Conservation (phyloP, 305 asterid genomes). For the Nicotiana rustica region DNA sequence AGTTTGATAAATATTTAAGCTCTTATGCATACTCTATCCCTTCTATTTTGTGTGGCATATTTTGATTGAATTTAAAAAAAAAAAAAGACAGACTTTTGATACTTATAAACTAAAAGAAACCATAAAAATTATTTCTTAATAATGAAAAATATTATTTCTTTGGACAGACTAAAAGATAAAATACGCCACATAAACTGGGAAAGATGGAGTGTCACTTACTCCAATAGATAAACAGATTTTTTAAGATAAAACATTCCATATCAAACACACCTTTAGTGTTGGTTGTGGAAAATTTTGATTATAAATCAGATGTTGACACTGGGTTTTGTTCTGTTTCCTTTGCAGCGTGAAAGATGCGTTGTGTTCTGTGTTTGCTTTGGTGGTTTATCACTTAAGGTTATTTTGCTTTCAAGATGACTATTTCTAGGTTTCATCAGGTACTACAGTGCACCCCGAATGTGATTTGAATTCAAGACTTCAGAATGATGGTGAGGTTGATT, state of each 20-base stretch:
- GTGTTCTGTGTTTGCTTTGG: not conserved
- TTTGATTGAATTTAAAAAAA: not conserved
- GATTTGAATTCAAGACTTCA: slow-evolving; percentile 54
- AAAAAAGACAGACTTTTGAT: not conserved
- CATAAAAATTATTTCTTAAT: not conserved
- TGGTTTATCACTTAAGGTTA: slow-evolving; percentile 7
- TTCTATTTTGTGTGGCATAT: not conserved
- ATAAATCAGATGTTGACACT: slow-evolving; percentile 1
- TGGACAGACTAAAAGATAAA: too few species aligned
- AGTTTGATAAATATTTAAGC: not conserved
- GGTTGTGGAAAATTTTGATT: not conserved
- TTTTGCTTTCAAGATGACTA: slow-evolving; percentile 3
- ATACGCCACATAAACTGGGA: too few species aligned
- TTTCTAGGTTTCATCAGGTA: not conserved
- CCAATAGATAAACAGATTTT: too few species aligned
- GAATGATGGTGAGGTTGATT: slow-evolving; percentile 41
- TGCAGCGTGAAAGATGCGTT: not conserved
- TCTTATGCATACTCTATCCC: not conserved
- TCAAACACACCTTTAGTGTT: not conserved
- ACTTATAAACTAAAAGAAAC: not conserved
- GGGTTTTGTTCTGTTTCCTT: not conserved
- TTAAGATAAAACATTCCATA: too few species aligned
- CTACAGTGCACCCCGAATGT: slow-evolving; percentile 1
- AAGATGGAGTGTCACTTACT: too few species aligned
- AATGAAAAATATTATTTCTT: too few species aligned